Evolutionary conservation across 2,329 filamentous ascomycete species (phyloP).

Genomic region (Penicillium sp.): DNA sequence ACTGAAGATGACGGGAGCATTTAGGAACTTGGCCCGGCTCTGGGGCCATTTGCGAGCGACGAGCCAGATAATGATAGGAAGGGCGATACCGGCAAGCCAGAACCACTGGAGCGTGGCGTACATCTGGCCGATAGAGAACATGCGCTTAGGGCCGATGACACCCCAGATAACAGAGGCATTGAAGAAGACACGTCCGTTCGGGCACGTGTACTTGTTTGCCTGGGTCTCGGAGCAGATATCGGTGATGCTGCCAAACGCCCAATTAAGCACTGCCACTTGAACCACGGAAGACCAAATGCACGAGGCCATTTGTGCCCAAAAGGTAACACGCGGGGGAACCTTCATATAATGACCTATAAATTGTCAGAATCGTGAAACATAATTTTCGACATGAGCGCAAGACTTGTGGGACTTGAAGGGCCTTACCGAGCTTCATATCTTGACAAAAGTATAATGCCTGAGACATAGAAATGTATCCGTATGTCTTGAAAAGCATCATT

Average conservation of each 20-base stretch:
- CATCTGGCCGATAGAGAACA: constrained; percentile 61
- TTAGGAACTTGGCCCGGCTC: constrained; percentile 65
- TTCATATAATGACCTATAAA: constrained; percentile 29
- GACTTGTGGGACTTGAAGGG: not conserved
- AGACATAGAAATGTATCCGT: constrained; percentile 27
- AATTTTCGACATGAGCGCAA: not conserved
- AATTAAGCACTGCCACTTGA: constrained; percentile 49
- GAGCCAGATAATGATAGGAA: constrained; percentile 54
- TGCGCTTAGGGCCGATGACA: constrained; percentile 65
- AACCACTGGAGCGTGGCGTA: constrained; percentile 66
- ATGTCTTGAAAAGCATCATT: constrained; percentile 79
- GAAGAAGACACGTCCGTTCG: constrained; percentile 59
- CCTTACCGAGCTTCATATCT: constrained; percentile 31
- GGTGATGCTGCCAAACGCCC: constrained; percentile 45
- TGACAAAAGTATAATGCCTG: constrained; percentile 22
- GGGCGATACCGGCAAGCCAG: constrained; percentile 64
- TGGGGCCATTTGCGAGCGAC: constrained; percentile 63
- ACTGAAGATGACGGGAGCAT: constrained; percentile 67
- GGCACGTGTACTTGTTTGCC: constrained; percentile 59
- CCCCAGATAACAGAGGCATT: constrained; percentile 70
- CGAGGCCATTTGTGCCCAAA: not conserved
- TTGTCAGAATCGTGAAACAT: not conserved
- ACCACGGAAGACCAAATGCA: constrained; percentile 45
- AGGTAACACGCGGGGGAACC: constrained; percentile 37
- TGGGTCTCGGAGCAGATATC: constrained; percentile 53